Evolutionary conservation across 257 asterid genomes (phyloP).

Genomic region (Ehretia macrophylla): DNA sequence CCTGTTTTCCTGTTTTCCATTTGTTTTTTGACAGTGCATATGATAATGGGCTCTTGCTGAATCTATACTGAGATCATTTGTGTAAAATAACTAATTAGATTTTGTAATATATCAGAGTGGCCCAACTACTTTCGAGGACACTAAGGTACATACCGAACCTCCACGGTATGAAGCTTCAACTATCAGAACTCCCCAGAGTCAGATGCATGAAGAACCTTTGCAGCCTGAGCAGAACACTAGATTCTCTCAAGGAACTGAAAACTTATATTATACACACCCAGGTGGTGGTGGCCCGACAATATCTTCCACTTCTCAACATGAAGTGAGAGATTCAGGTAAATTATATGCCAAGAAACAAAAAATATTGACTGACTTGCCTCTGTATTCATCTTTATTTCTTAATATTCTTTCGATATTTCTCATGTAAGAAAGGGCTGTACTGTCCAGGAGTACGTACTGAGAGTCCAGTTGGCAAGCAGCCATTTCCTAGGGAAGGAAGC

Average conservation of each 20-base stretch:
- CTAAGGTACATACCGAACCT: conserved; percentile 34
- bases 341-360: no score
- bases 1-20: background rate
- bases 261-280: conserved; percentile 22
- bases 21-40: conserved; percentile 11
- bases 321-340: conserved; percentile 54
- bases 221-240: conserved; percentile 34
- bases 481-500: conserved; percentile 32
- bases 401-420: background rate
- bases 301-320: conserved; percentile 26
- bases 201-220: conserved; percentile 24
- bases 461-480: conserved; percentile 17
- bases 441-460: conserved; percentile 23
- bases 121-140: conserved; percentile 42
- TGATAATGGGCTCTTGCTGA: conserved; percentile 1
- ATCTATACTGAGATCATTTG: conserved; percentile 1
- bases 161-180: conserved; percentile 29
- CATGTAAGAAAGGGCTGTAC: background rate
- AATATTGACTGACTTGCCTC: background rate
- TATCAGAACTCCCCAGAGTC: conserved; percentile 33
- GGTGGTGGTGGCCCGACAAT: conserved; percentile 25
- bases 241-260: conserved; percentile 35
- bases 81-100: background rate
- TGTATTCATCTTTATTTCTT: no score
- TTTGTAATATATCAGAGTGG: conserved; percentile 50